These are phyloP conservation scores for Sphagnum tenellum DNA, from an alignment of 225 moss, liverwort and hornwort genomes.

Conservation along the genomic window DNA sequence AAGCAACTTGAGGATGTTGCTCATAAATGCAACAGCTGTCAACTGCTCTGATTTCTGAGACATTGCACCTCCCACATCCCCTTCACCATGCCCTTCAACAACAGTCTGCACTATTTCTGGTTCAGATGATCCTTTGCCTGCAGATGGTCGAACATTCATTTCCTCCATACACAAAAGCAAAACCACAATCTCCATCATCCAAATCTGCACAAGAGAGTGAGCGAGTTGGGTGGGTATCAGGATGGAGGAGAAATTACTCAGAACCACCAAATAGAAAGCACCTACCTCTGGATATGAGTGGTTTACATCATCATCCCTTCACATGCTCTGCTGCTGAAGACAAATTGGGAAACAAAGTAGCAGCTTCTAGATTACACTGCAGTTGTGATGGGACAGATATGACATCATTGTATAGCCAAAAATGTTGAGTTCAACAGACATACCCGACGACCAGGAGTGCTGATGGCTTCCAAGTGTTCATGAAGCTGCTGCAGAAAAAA, in stretches of 20 bases:
- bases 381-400: too few relatives aligned
- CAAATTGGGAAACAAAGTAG: too few relatives aligned
- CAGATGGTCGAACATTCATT: conserved; percentile 24
- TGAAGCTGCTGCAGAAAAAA: conserved; percentile 56
- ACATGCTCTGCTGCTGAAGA: too few relatives aligned
- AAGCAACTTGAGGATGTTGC: conserved; percentile 51
- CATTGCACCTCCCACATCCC: background rate
- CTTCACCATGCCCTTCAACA: conserved; percentile 22
- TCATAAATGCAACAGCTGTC: conserved; percentile 49
- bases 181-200: conserved; percentile 73
- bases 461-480: conserved; percentile 70
- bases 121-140: conserved; percentile 22
- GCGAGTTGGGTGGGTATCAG: too few relatives aligned
- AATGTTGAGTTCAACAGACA: too few relatives aligned
- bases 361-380: too few relatives aligned
- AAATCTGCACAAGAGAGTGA: conserved; percentile 43
- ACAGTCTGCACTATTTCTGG: conserved; percentile 10
- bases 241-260: too few relatives aligned
- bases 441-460: conserved; percentile 82
- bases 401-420: too few relatives aligned
- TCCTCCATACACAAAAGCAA: conserved; percentile 83
- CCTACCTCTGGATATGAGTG: too few relatives aligned
- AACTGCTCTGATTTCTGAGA: conserved; percentile 33
- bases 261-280: too few relatives aligned
- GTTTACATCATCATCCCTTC: too few relatives aligned